Evolutionary conservation across 179 eudicot genomes (phyloP), one percentile per base, ranked within the genome.

Genomic region (Drosera spatulata): DNA sequence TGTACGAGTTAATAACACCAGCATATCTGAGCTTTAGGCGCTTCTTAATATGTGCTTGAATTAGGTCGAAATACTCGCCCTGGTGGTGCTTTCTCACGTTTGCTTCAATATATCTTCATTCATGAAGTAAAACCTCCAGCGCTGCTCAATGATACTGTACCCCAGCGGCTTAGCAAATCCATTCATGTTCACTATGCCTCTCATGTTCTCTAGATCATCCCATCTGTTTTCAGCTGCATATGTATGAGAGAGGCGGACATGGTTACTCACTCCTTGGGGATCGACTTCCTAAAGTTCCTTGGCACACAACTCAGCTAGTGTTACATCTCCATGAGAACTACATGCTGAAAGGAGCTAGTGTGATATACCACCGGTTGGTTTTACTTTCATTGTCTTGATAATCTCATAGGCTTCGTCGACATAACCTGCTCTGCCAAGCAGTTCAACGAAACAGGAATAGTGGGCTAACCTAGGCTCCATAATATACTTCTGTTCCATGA

Each of bases 371-470:
- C 22, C 48, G 9, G 73, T 59, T 7, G 73, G 68, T 38, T 69
- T 60, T 39, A 63, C 50, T 50, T 6, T 48, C 73, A 69, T 69
- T 22, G 42, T 41, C 8, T 60, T 53, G 11, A 69, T 47, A 15
- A 55, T 53, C 53, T 60, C 68, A 59, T 69, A 64, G 47, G 73
- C 68, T 59, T 59, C 64, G 37, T 69, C 65, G 22, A 72, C 56
- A 12, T 62, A 68, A 55, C 98, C 96, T 0, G 98, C 86, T 60
- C 95, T 74, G 3, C 96, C 90, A 67, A 91, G 69, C 33, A 91
- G 68, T 72, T 91, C 96, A 45, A 91, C 96, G 52, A 91, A 72
- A 14, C 82, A 71, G 11, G 95, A 91, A 63, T 85, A 88, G 75
- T 91, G 98, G 77, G 82, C 80, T 39, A 86, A 65, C 49, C 71